Percentiles rank a stretch among this genome's conserved stretches.
Conservation (phyloP, 805 yeast genomes). For the Yamadazyma akitaensis region DNA sequence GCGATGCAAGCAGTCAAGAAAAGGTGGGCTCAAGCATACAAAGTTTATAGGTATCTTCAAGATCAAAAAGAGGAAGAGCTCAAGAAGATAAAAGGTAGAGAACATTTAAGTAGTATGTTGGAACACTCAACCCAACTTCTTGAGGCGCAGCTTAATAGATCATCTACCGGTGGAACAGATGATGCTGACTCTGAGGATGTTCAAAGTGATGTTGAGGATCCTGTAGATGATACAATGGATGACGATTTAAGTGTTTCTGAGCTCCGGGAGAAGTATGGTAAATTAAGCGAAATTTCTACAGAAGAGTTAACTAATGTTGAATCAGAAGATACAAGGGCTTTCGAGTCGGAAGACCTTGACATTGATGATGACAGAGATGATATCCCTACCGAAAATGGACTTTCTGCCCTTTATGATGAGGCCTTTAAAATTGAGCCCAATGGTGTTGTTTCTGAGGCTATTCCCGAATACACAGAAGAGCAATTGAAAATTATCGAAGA, state of each 20-base stretch:
- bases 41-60: slow-evolving; percentile 70
- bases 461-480: slow-evolving; percentile 30
- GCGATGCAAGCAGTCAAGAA: slow-evolving; percentile 82
- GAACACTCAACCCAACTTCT: slow-evolving; percentile 88
- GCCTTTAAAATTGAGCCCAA: slow-evolving; percentile 2
- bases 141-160: slow-evolving; percentile 71
- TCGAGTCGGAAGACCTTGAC: background rate
- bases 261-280: slow-evolving; percentile 53
- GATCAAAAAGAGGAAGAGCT: slow-evolving; percentile 76
- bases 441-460: slow-evolving; percentile 16
- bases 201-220: slow-evolving; percentile 22
- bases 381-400: slow-evolving; percentile 15
- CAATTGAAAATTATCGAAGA: slow-evolving; percentile 29
- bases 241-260: slow-evolving; percentile 52
- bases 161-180: slow-evolving; percentile 23
- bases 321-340: background rate
- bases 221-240: slow-evolving; percentile 22
- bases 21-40: slow-evolving; percentile 88
- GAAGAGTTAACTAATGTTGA: slow-evolving; percentile 14
- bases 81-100: slow-evolving; percentile 77
- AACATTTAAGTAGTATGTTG: slow-evolving; percentile 80
- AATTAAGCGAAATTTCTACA: slow-evolving; percentile 21
- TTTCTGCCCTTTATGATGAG: slow-evolving; percentile 33
- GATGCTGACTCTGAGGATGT: slow-evolving; percentile 15
- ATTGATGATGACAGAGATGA: slow-evolving; percentile 9